Conservation (phyloP, 1,284 basidiomycete species). For the Tilletia walkeri region DNA sequence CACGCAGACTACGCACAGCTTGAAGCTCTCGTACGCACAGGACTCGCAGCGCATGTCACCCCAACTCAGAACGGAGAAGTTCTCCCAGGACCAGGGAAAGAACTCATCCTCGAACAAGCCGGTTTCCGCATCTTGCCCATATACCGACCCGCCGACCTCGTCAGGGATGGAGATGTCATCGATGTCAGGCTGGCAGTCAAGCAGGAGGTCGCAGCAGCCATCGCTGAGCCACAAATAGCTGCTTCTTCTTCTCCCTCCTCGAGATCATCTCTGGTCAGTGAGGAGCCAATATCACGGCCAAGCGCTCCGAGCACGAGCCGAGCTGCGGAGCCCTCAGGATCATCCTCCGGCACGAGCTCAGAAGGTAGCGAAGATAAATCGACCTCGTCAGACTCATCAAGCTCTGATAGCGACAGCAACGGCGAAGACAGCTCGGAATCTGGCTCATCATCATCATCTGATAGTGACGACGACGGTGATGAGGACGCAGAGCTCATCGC, state of each 20-base stretch:
- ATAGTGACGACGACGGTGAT: too few relatives aligned
- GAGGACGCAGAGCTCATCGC: too few relatives aligned
- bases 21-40: background rate
- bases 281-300: too few relatives aligned
- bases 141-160: background rate
- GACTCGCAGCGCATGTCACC: slow-evolving; percentile 3
- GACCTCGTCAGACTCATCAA: too few relatives aligned
- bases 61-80: background rate
- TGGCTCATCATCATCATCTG: background rate
- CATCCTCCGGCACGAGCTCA: too few relatives aligned
- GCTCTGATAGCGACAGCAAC: too few relatives aligned
- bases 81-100: background rate
- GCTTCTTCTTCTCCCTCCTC: too few relatives aligned
- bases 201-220: background rate
- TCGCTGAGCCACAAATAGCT: too few relatives aligned
- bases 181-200: slow-evolving; percentile 13
- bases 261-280: too few relatives aligned
- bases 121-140: slow-evolving; percentile 11
- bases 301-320: too few relatives aligned
- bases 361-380: too few relatives aligned
- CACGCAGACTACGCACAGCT: slow-evolving; percentile 10
- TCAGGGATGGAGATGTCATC: slow-evolving; percentile 16
- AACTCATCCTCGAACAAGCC: slow-evolving; percentile 12
- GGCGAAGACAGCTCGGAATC: background rate
- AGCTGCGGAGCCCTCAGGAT: too few relatives aligned